Percentiles rank a stretch among this genome's conserved stretches.
Evolutionary conservation across 2,329 filamentous ascomycete genomes (phyloP).

Genomic region (Beauveria rudraprayagi): DNA sequence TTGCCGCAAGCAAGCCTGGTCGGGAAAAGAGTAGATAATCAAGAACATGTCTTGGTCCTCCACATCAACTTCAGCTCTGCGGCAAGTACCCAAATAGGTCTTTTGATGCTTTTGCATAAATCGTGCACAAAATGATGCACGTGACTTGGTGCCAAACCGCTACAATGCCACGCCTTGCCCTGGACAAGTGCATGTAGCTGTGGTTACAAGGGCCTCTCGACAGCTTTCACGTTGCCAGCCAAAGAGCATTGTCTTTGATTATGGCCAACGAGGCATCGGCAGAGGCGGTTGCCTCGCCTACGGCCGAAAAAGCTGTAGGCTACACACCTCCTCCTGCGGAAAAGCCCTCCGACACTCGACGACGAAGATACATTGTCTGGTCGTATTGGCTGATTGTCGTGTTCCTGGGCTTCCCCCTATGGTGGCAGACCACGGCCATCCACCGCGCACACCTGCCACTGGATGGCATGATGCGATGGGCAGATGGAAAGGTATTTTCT

Average conservation of each 20-base stretch:
- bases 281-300: neutral
- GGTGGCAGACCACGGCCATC: slow-evolving; percentile 92
- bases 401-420: slow-evolving; percentile 80
- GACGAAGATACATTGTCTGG: slow-evolving; percentile 66
- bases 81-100: neutral
- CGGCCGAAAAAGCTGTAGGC: slow-evolving; percentile 12
- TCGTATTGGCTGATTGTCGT: slow-evolving; percentile 89
- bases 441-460: slow-evolving; percentile 79
- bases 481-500: slow-evolving; percentile 66
- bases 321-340: slow-evolving; percentile 62
- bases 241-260: neutral
- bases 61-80: neutral
- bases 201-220: neutral
- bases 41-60: no score
- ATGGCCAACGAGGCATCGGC: neutral
- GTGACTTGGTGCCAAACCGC: slow-evolving; percentile 2
- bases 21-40: neutral
- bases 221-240: neutral
- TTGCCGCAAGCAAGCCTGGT: neutral
- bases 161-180: neutral
- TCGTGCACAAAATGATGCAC: neutral
- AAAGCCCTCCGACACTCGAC: slow-evolving; percentile 57
- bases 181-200: neutral
- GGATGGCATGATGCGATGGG: slow-evolving; percentile 83
- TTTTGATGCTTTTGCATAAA: neutral